Evolutionary conservation across 805 yeast genomes (phyloP), one percentile per base, ranked within the genome.

Genomic region (Metschnikowia santaceciliae): DNA sequence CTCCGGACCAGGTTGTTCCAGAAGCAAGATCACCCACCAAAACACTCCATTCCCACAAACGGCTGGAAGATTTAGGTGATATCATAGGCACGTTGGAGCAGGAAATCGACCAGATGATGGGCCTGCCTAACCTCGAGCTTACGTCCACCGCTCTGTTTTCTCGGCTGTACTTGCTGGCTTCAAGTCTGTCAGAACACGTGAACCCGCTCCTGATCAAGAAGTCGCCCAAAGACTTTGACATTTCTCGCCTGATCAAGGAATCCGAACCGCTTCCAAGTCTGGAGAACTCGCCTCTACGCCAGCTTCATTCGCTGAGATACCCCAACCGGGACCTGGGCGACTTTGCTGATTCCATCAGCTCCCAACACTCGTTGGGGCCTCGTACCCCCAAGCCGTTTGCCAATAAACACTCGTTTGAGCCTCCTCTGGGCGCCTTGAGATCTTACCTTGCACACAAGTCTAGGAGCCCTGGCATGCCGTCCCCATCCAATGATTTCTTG

Each of bases 71-170:
- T 15, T 43, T 61, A 42, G 50, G 54, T 35, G 68, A 66, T 50
- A 55, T 66, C 33, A 64, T 65, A 26, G 65, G 55, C 6, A 51
- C 61, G 19, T 47, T 66, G 23, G 66, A 64, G 33, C 46, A 48
- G 14, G 68, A 65, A 46, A 62, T 66, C 34, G 65, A 56, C 45
- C 57, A 54, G 35, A 56, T 62, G 42, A 43, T 55, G 48, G 47
- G 40, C 30, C 38, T 42, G 42, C 42, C 36, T 8, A 26, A 37
- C 37, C 34, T 23, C 19, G 40, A 36, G 37, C 46, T 42, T 32
- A 42, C 46, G 0, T 32, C 46, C 20, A 42, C 46, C 7, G 32
- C 42, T 5, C 42, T 39, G 30, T n/a, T 34, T 6, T 30, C 36
- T 6, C 46, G 46, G 22, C 46, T 11, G 43, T 15, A 23, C 22